Evolutionary conservation across 495 filamentous ascomycete species (phyloP).

Genomic region (Melanomma pulvis-pyrius): DNA sequence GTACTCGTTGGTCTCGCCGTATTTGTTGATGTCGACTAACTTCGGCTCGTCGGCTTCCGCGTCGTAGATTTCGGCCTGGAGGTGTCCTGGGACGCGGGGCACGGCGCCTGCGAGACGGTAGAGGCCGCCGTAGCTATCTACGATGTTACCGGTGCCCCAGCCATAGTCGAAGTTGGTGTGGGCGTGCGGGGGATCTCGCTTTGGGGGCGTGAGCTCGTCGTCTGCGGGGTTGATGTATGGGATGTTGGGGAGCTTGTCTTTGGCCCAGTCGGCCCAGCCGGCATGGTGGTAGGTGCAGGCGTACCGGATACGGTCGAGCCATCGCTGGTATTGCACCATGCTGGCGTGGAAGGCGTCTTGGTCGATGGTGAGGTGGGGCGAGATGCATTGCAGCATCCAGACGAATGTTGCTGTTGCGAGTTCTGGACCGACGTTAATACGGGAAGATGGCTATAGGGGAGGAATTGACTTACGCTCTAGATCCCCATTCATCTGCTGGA

Average conservation of each 20-base stretch:
- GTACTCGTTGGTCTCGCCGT: slow-evolving; percentile 30
- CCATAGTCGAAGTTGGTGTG: slow-evolving; percentile 21
- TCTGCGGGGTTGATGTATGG: slow-evolving; percentile 27
- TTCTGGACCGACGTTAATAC: slow-evolving; percentile 3
- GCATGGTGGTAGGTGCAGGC: slow-evolving; percentile 27
- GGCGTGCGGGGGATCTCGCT: slow-evolving; percentile 9
- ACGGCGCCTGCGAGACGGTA: slow-evolving; percentile 12
- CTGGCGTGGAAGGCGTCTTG: slow-evolving; percentile 4
- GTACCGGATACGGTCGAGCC: slow-evolving; percentile 19
- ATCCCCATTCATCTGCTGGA: slow-evolving; percentile 27
- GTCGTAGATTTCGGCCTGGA: slow-evolving; percentile 19
- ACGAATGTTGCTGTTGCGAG: slow-evolving; percentile 19
- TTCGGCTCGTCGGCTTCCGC: neutral
- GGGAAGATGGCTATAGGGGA: neutral
- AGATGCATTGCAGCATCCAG: slow-evolving; percentile 38
- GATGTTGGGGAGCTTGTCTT: slow-evolving; percentile 16
- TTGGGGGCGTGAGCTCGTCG: slow-evolving; percentile 13
- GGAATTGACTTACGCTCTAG: slow-evolving; percentile 22
- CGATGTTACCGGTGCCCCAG: slow-evolving; percentile 28
- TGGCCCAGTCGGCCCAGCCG: neutral
- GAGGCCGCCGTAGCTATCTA: slow-evolving; percentile 20
- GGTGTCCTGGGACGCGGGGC: slow-evolving; percentile 17
- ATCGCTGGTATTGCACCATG: slow-evolving; percentile 24
- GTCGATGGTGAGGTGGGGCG: slow-evolving; percentile 31
- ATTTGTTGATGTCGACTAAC: slow-evolving; percentile 5